Percentiles rank a stretch among this genome's conserved stretches.
Conservation (phyloP, 2,329 filamentous ascomycete genomes). For the Phialemonium atrogriseum region DNA sequence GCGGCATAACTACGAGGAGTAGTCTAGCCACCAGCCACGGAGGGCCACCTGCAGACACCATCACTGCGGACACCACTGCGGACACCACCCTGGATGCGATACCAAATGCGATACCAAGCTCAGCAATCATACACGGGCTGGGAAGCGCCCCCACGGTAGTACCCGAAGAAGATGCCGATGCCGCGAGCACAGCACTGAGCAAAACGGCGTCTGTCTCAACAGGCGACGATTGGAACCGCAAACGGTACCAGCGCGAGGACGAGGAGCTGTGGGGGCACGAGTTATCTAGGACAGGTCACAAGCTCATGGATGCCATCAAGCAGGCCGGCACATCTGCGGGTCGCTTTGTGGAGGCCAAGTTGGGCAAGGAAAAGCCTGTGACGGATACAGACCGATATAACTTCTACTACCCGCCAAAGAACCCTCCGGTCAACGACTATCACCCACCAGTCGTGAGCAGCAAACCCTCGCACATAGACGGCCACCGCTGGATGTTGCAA, state of each 20-base stretch:
- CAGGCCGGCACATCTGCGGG: conserved; percentile 50
- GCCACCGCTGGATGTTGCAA: conserved; percentile 85
- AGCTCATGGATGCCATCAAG: conserved; percentile 48
- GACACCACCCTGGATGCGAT: conserved; percentile 6
- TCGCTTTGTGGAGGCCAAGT: conserved; percentile 42
- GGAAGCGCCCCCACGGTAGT: conserved; percentile 35
- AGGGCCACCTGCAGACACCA: no score
- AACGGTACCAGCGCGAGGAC: conserved; percentile 78
- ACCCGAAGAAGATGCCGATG: conserved; percentile 42
- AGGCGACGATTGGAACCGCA: conserved; percentile 63
- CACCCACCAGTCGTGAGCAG: conserved; percentile 79
- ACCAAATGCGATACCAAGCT: conserved; percentile 23
- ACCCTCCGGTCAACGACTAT: conserved; percentile 76
- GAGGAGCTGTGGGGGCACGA: conserved; percentile 76
- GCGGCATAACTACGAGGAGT: conserved; percentile 30
- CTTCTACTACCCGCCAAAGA: conserved; percentile 52
- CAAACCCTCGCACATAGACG: conserved; percentile 59
- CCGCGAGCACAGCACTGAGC: conserved; percentile 28
- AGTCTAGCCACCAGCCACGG: conserved; percentile 25
- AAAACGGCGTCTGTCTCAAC: conserved; percentile 25
- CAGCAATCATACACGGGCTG: no score
- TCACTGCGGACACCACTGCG: conserved; percentile 20
- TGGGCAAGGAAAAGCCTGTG: conserved; percentile 44
- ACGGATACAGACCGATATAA: conserved; percentile 42
- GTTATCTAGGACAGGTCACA: conserved; percentile 43